Percentiles rank a stretch among this genome's conserved stretches.
Evolutionary conservation across 129 eudicot genomes (phyloP).

Genomic region (Tagetes patula): DNA sequence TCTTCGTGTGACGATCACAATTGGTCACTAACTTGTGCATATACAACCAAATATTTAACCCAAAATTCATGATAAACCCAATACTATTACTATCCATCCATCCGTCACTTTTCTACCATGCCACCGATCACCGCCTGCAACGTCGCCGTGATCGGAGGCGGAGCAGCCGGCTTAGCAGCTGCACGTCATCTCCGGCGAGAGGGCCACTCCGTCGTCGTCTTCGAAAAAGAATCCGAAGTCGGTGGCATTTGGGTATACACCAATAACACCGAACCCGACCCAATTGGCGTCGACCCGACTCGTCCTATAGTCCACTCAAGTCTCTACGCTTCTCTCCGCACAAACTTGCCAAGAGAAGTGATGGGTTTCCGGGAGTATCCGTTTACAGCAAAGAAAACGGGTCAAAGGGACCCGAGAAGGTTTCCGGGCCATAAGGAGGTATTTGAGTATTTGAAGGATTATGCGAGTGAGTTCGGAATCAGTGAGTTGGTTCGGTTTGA

Average conservation of each 20-base stretch:
- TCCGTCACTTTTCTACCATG: constrained; percentile 32
- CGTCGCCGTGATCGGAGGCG: constrained; percentile 96
- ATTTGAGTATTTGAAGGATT: constrained; percentile 70
- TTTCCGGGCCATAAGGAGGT: constrained; percentile 86
- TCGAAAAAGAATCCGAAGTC: constrained; percentile 49
- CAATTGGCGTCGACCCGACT: constrained; percentile 52
- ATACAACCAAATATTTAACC: constrained; percentile 10
- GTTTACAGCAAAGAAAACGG: constrained; percentile 44
- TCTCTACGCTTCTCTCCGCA: constrained; percentile 79
- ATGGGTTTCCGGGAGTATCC: constrained; percentile 87
- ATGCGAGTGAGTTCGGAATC: constrained; percentile 55
- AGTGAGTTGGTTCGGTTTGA: constrained; percentile 59
- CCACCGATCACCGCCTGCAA: constrained; percentile 35
- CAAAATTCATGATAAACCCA: background rate
- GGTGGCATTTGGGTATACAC: constrained; percentile 90
- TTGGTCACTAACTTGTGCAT: background rate
- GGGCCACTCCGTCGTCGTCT: constrained; percentile 82
- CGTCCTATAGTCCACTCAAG: constrained; percentile 59
- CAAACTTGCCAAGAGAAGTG: constrained; percentile 78
- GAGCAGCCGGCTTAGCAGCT: constrained; percentile 83
- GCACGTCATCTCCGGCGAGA: constrained; percentile 79
- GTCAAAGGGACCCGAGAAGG: constrained; percentile 73
- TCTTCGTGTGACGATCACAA: too few relatives aligned
- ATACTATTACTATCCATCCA: background rate
- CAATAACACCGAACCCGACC: constrained; percentile 61